Evolutionary conservation across 106 monocot species (phyloP), one percentile per base, ranked within the genome.

Genomic region (Platanthera zijinensis): DNA sequence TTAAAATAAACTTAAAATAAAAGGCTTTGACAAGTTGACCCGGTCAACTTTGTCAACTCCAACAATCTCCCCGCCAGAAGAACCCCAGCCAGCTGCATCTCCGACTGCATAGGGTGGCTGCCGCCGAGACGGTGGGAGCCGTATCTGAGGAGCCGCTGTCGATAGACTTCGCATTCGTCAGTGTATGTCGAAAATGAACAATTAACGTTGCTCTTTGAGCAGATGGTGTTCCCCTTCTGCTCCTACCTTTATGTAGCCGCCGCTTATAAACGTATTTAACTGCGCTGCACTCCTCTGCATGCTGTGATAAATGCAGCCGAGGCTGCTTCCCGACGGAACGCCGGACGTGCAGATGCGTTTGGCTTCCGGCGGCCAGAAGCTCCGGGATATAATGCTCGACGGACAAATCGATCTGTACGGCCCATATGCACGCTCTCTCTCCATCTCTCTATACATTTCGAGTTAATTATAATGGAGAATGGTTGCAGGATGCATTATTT

Each of bases 331-430:
- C 11, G 95, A 96, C 67, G 92, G 95, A 13, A 77, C 86, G 54
- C 95, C 92, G 54, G 95, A 96, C 72, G 77, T 96, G 17, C 82
- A 88, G 22, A 82, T 90, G 5, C 74, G 95, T 22, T 83, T 90
- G 25, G 86, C 90, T 18, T 68, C 81, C 71, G 90, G 95, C 5
- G 95, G 95, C 10, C 88, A 85, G 88, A 96, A 90, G 74, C 82
- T 96, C 17, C 88, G 95, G 79, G 87, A 96, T 66, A 90, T 96
- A 75, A 96, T 96, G 95, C 85, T 96, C 15, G 90, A 92, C 53
- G 19, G n/a, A 63, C 14, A 96, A 86, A 90, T 96, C 54, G 92
- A 96, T 84, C 83, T 96, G 13, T 92, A 95, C 72, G 95, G 95
- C 39, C 95, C 95, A 47, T 95, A 95, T 74, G 95, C 92, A 82